These are phyloP conservation scores for Eucalyptus brandiana DNA, from an alignment of 345 rosid species.

Conservation along the genomic window DNA sequence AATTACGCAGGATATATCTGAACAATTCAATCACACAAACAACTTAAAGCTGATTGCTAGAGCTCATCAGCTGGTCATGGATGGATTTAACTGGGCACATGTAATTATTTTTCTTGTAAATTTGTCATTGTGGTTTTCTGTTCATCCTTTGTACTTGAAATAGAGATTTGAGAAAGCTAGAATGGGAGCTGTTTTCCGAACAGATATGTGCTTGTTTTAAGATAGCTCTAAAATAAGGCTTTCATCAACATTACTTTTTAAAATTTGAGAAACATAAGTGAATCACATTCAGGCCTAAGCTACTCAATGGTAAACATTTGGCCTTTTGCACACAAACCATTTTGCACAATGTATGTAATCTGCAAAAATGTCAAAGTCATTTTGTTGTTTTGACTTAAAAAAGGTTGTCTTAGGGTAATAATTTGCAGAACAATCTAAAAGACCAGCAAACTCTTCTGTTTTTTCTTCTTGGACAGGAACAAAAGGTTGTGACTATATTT, in stretches of 20 bases:
- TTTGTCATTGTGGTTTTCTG: not conserved
- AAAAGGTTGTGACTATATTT: constrained; percentile 96
- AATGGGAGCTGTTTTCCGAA: not conserved
- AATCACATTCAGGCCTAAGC: not conserved
- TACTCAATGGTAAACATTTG: not conserved
- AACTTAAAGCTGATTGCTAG: constrained; percentile 85
- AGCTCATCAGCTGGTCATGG: constrained; percentile 99
- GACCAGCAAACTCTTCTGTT: not conserved
- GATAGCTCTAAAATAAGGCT: not conserved
- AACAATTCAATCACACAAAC: constrained; percentile 92
- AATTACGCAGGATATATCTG: constrained; percentile 71
- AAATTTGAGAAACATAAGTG: not conserved
- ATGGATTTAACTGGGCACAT: constrained; percentile 98
- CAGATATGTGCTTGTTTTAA: not conserved
- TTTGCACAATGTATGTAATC: not conserved
- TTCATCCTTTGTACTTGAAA: not conserved
- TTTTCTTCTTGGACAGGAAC: constrained; percentile 51
- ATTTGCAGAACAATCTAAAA: not conserved
- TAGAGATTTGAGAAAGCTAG: not conserved
- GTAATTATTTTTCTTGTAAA: constrained; percentile 17
- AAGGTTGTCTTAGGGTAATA: not conserved
- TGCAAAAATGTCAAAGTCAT: not conserved
- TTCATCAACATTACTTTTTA: not conserved
- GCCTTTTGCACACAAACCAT: not conserved
- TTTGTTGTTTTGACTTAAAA: not conserved